Base-by-base conservation (phyloP, 2,329 filamentous ascomycete genomes). In the Mariannaea elegans region DNA sequence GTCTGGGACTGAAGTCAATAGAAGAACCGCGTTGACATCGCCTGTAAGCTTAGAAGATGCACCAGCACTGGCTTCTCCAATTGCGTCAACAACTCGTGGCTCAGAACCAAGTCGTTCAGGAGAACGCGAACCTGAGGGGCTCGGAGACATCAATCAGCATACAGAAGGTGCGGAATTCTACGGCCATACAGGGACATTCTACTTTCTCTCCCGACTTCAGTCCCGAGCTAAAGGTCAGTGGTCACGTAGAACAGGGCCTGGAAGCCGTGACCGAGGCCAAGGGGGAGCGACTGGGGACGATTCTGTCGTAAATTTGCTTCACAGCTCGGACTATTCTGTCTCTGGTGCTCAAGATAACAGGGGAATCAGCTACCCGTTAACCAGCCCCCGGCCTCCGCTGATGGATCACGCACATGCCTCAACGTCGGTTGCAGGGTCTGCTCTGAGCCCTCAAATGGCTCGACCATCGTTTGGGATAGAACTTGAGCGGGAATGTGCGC, bases 101-200 rank as follows among this genome's bases (percentile, higher is more conserved):
- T 46, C 51, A 9, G 51, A 27, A 9, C 36, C 38, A 2, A 18
- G 7, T 13, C 36, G 7, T 6, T 34, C 8, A 21, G 39, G 6
- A 38, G 56, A 50, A 14, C 21, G 21, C 34, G 24, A 59, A n/a
- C 31, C 47, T 2, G 53, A 50, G 27, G 58, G 58, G 10, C 52
- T 61, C 23, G 58, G 53, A n/a, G 46, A 47, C 19, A 55, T 61
- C 34, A 61, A 61, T 31, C 52, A 52, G 13, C 58, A 57, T 34
- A 61, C 53, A 7, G 53, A 49, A 31, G 58, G 58, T 8, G 56
- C 58, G 10, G 58, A 61, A 27, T 61, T 61, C 29, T 61, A 61
- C 23, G 53, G 53, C 2, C 41, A 48, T 3, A 61, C 31, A 3
- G 58, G 58, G 8, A 61, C 58, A 8, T 61, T 61, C 34, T 61